phyloP scores from a whole-genome alignment of 108 stramenopile species.

The Phaeodactylum tricornutum region DNA sequence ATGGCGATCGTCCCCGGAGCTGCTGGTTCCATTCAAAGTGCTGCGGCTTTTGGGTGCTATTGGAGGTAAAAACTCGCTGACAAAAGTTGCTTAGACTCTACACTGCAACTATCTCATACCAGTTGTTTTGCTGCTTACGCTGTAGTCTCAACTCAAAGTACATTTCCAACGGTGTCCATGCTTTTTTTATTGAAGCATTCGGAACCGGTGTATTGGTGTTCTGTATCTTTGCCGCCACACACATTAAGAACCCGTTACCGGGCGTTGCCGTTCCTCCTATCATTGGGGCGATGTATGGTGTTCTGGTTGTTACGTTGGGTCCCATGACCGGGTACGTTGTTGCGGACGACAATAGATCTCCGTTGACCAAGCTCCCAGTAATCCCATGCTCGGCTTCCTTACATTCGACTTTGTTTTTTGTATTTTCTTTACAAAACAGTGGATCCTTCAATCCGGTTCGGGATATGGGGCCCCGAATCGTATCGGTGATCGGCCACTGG shows the following conservation, averaged over 20 bases:
- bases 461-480: constrained; percentile 22
- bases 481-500: constrained; percentile 18
- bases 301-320: constrained; percentile 6
- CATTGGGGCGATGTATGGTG: constrained; percentile 3
- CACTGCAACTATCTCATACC: too few species aligned
- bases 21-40: neutral
- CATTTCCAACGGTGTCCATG: neutral
- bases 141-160: too few species aligned
- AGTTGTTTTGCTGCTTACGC: too few species aligned
- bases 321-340: constrained; percentile 17
- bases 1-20: constrained; percentile 2
- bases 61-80: too few species aligned
- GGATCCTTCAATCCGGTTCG: constrained; percentile 26
- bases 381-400: too few species aligned
- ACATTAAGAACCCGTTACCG: neutral
- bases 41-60: constrained; percentile 7
- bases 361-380: too few species aligned
- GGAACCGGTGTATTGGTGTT: constrained; percentile 11
- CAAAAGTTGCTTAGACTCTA: too few species aligned
- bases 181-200: constrained; percentile 7
- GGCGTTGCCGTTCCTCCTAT: constrained; percentile 5
- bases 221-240: constrained; percentile 6
- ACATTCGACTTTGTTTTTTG: too few species aligned
- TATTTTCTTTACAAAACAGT: too few species aligned
- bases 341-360: too few species aligned